Conservation (phyloP, 768 basidiomycete genomes). For the Baorangia bicolor region DNA sequence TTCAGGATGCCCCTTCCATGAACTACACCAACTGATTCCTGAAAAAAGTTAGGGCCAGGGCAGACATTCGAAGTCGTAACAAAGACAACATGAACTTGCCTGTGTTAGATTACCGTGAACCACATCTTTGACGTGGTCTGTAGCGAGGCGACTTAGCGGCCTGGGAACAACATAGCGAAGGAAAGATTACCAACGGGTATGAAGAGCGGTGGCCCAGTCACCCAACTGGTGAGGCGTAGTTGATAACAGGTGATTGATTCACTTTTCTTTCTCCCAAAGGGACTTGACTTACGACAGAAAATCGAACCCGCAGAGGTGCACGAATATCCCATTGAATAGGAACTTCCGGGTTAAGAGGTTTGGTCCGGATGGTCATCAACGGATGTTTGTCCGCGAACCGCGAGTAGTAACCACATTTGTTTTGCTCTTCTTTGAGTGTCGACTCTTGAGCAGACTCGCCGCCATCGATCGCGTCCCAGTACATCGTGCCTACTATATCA, state of each 20-base stretch:
- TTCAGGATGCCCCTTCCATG: constrained; percentile 3
- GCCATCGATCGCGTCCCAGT: not conserved
- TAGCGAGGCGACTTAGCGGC: not conserved
- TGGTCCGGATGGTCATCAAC: not conserved
- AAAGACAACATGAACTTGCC: not conserved
- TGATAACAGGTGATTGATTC: not conserved
- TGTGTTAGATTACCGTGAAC: constrained; percentile 12
- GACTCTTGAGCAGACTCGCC: not conserved
- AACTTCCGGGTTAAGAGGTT: rapidly evolving
- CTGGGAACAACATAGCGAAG: not conserved
- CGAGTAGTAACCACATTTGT: not conserved
- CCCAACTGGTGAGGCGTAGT: not conserved
- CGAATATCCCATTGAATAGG: not conserved
- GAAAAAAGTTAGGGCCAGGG: not conserved
- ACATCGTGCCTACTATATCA: no score
- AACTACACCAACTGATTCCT: constrained; percentile 3
- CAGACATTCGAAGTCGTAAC: not conserved
- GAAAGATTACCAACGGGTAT: not conserved
- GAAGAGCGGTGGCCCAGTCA: constrained; percentile 10
- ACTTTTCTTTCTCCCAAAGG: not conserved
- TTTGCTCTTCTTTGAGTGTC: no score
- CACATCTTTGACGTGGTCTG: not conserved
- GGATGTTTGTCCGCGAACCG: not conserved
- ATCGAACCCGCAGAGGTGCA: not conserved
- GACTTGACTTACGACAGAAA: constrained; percentile 3